phyloP scores from a whole-genome alignment of 192 early-diverging fungal genomes.

The Coemansia asiatica region DNA sequence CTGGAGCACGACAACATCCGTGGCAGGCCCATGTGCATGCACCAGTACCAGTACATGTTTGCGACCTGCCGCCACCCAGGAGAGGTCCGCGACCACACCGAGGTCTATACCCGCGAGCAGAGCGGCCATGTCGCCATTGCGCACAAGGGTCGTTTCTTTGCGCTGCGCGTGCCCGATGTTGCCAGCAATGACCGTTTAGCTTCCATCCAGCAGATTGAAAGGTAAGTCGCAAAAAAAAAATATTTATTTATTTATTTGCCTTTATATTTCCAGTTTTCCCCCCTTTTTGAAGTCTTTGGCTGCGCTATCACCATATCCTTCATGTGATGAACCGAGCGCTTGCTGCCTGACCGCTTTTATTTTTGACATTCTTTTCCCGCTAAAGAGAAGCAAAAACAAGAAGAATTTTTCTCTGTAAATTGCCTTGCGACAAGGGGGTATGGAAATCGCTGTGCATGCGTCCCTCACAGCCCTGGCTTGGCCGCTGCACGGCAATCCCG shows the following conservation, averaged over 20 bases:
- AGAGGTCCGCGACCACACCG: constrained; percentile 64
- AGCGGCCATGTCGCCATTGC: constrained; percentile 76
- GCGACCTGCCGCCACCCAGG: constrained; percentile 77
- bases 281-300: neutral
- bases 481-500: constrained; percentile 1
- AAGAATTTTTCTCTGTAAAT: neutral
- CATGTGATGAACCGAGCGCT: constrained; percentile 8
- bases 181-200: constrained; percentile 14
- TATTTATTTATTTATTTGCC: neutral
- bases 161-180: constrained; percentile 57
- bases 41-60: constrained; percentile 85
- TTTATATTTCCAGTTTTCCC: too few relatives aligned
- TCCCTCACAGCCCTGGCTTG: neutral
- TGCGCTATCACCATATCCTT: neutral
- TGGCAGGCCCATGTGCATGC: constrained; percentile 71
- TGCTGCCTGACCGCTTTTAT: neutral
- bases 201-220: constrained; percentile 57
- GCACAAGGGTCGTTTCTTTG: constrained; percentile 76
- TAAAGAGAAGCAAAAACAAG: neutral
- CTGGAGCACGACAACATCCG: constrained; percentile 72
- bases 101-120: constrained; percentile 58
- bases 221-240: constrained; percentile 25
- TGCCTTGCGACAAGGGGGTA: neutral
- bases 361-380: neutral
- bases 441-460: neutral